These are phyloP conservation scores for Pseudogymnoascus sp. DNA, from an alignment of 2,329 filamentous ascomycete species.

Conservation along the genomic window DNA sequence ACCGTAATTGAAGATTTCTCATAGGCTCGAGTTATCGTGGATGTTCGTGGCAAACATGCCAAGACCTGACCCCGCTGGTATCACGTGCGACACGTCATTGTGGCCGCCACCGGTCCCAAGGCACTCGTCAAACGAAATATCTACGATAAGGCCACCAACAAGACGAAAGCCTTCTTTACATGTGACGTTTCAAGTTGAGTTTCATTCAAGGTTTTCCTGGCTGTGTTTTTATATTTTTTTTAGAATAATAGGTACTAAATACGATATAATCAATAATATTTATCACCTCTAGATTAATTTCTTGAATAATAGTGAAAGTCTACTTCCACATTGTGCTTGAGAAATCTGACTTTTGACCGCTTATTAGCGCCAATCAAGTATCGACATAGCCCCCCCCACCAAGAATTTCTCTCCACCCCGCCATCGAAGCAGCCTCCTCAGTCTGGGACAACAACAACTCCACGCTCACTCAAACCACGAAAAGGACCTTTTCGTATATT, in stretches of 20 bases:
- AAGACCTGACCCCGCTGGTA: background rate
- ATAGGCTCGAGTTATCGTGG: background rate
- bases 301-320: background rate
- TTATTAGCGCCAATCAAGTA: constrained; percentile 12
- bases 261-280: background rate
- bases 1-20: background rate
- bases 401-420: constrained; percentile 12
- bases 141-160: constrained; percentile 1
- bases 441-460: constrained; percentile 5
- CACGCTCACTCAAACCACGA: constrained; percentile 6
- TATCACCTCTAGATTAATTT: background rate
- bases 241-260: background rate
- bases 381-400: constrained; percentile 9
- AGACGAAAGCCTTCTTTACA: background rate
- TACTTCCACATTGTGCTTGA: constrained; percentile 4
- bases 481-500: constrained; percentile 7
- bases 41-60: background rate
- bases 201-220: background rate
- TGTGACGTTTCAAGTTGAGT: background rate
- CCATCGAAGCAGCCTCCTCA: constrained; percentile 10
- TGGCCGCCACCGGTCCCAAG: background rate
- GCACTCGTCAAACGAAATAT: background rate
- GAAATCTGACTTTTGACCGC: constrained; percentile 12
- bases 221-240: background rate
- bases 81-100: constrained; percentile 4